Base-by-base conservation (phyloP, 2,329 filamentous ascomycete genomes). In the Colletotrichum sp. region DNA sequence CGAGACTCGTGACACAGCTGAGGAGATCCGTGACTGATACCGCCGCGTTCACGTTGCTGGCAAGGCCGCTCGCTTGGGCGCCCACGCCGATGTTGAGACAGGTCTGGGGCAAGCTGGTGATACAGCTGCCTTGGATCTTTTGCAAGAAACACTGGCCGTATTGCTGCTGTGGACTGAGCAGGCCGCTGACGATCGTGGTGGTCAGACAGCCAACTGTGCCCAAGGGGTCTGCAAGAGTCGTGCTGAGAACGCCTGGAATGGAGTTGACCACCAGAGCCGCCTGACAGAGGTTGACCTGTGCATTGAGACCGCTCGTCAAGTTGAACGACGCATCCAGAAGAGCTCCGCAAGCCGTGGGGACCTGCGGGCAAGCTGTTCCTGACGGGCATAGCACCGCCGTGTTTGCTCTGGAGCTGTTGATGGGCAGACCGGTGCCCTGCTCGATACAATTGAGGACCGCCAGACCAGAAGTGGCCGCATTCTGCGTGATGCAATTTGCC, bases 11-110 rank as follows among this genome's bases (percentile, higher is more conserved):
- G 5, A 73, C 18, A 16, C 70, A 73, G 5, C 24, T 13, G 5
- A 65, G 18, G 11, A 73, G 66, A 18, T 34, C 43, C 0, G 59
- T n/a, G 12, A 21, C 13, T 12, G 21, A 31, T 18, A 73, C 51
- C 18, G 33, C 27, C 5, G 36, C 51, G 8, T 33, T 16, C 11
- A 72, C 2, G 31, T 36, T 51, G 43, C 43, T 54, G 24, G 47
- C 36, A 15, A 47, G 24, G 15, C 61, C 38, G 27, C 24, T 64
- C 6, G 61, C 36, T 24, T 64, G 61, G 3, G 38, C 66, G 24
- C 66, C 58, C 34, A 69, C 65, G 4, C 65, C 66, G 27, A 73
- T 34, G 27, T 47, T 71, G n/a, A 71, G 8, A 33, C 71, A 73
- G n/a, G 47, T 38, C 15, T n/a, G 4, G 3, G 71, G 71, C 29